phyloP scores from a whole-genome alignment of 2,329 filamentous ascomycete genomes.

The Talaromyces verruculosus region DNA sequence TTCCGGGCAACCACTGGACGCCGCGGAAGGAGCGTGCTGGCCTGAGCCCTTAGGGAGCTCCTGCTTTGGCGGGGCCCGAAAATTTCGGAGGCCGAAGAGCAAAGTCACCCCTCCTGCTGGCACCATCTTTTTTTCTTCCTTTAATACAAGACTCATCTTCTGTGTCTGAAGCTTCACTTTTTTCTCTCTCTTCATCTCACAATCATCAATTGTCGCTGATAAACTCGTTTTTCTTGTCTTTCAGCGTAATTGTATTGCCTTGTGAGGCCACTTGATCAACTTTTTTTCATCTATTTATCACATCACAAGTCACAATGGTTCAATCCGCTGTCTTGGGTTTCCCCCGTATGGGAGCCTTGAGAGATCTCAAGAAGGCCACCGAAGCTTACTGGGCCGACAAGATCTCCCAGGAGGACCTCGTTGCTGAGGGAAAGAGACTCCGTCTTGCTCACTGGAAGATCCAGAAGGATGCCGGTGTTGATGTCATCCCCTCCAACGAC shows the following conservation, averaged over 20 bases:
- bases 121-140: background rate
- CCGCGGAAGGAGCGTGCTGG: conserved; percentile 1
- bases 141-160: conserved; percentile 5
- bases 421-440: conserved; percentile 94
- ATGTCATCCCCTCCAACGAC: conserved; percentile 98
- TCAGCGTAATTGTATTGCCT: conserved; percentile 13
- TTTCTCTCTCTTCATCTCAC: background rate
- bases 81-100: conserved; percentile 13
- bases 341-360: conserved; percentile 96
- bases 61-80: conserved; percentile 14
- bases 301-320: conserved; percentile 17
- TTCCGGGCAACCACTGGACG: conserved; percentile 10
- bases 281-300: background rate
- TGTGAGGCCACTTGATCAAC: conserved; percentile 2
- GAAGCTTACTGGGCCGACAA: conserved; percentile 98
- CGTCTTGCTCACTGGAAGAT: conserved; percentile 98
- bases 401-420: conserved; percentile 84
- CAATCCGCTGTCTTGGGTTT: conserved; percentile 80
- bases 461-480: conserved; percentile 96
- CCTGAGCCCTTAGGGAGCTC: background rate
- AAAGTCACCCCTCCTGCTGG: conserved; percentile 1
- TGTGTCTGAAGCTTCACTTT: background rate
- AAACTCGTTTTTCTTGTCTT: background rate
- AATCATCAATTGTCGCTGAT: conserved; percentile 11
- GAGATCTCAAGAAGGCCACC: conserved; percentile 99